Conservation (phyloP, 2,329 filamentous ascomycete genomes). For the Zymoseptoria tritici region DNA sequence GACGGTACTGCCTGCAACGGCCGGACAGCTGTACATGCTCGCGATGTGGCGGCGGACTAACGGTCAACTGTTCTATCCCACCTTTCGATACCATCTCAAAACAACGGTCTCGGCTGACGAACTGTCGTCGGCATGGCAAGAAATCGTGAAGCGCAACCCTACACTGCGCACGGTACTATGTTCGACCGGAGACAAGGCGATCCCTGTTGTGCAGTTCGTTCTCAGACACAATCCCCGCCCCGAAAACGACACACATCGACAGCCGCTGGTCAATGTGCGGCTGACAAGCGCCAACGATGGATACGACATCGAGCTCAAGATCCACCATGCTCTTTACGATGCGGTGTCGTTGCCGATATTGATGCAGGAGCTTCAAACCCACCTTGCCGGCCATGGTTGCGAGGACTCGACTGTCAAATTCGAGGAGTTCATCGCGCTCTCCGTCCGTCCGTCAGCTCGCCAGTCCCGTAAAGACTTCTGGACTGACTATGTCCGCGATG, state of each 20-base stretch:
- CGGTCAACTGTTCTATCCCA: constrained; percentile 64
- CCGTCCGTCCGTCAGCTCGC: constrained; percentile 6
- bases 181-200: constrained; percentile 38
- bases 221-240: constrained; percentile 35
- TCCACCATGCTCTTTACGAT: constrained; percentile 88
- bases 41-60: constrained; percentile 63
- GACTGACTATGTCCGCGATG: constrained; percentile 39
- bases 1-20: constrained; percentile 57
- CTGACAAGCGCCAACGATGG: constrained; percentile 8
- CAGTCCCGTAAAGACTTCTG: constrained; percentile 41
- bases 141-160: constrained; percentile 48
- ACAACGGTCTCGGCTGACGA: constrained; percentile 32
- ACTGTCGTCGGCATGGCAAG: constrained; percentile 55
- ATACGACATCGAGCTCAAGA: constrained; percentile 37
- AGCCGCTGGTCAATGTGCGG: constrained; percentile 21
- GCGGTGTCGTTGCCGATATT: constrained; percentile 66
- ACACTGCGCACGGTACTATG: constrained; percentile 65
- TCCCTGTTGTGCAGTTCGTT: constrained; percentile 59
- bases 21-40: constrained; percentile 77
- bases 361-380: constrained; percentile 44
- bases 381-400: constrained; percentile 27
- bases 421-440: constrained; percentile 36
- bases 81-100: constrained; percentile 55
- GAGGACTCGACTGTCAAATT: constrained; percentile 25
- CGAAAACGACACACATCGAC: constrained; percentile 23